A percentile compares a stretch with the other conserved stretches of the same genome.
These are phyloP conservation scores for Phytophthora megakarya DNA, from an alignment of 352 stramenopile genomes.

Conservation along the genomic window DNA sequence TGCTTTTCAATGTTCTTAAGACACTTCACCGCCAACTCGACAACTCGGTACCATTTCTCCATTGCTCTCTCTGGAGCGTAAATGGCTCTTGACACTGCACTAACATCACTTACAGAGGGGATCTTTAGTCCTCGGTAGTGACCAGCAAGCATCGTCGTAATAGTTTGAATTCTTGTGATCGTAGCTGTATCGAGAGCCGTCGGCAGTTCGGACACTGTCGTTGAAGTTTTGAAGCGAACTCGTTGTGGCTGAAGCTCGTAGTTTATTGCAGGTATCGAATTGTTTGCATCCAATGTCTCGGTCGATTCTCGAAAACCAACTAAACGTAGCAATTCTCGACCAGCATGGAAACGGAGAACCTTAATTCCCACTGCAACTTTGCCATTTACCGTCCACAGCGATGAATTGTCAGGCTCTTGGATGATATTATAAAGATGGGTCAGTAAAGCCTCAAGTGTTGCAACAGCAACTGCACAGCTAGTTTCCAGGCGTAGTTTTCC, in stretches of 20 bases:
- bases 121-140: conserved; percentile 53
- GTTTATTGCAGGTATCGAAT: background rate
- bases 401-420: conserved; percentile 45
- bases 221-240: conserved; percentile 50
- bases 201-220: conserved; percentile 5
- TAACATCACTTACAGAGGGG: conserved; percentile 54
- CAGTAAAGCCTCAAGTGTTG: conserved; percentile 39
- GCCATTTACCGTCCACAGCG: conserved; percentile 40
- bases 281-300: background rate
- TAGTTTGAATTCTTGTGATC: conserved; percentile 42
- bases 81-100: conserved; percentile 52
- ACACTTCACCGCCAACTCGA: conserved; percentile 54
- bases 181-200: conserved; percentile 33
- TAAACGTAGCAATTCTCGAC: conserved; percentile 43
- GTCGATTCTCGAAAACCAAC: conserved; percentile 38
- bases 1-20: conserved; percentile 59
- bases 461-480: conserved; percentile 20
- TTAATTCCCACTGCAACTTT: conserved; percentile 32
- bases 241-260: conserved; percentile 45
- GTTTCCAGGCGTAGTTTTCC: conserved; percentile 45
- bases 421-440: conserved; percentile 37
- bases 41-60: conserved; percentile 39
- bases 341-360: conserved; percentile 27
- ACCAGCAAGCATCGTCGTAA: conserved; percentile 44
- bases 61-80: conserved; percentile 7